Evolutionary conservation across 225 moss, liverwort and hornwort genomes (phyloP).

Genomic region (Straminergon stramineum): DNA sequence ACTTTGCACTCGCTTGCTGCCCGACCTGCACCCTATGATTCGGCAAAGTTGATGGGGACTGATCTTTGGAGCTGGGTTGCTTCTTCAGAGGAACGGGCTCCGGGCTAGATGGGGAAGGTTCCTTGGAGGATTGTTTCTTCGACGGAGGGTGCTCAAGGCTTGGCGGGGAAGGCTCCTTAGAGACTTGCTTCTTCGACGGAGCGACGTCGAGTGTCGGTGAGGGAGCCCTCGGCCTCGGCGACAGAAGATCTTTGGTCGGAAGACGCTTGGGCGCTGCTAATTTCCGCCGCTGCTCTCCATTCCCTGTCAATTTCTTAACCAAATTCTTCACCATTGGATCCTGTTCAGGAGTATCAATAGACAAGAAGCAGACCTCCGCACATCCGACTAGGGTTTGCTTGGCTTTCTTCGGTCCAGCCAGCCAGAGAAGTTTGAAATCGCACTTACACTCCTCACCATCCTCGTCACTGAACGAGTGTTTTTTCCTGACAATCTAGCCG

Average conservation of each 20-base stretch:
- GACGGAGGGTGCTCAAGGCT: neutral
- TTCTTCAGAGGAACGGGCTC: neutral
- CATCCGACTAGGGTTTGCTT: neutral
- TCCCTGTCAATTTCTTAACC: neutral
- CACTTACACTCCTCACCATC: constrained; percentile 18
- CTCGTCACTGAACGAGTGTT: neutral
- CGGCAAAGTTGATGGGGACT: neutral
- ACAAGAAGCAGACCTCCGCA: constrained; percentile 25
- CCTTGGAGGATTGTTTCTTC: neutral
- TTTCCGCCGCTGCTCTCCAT: neutral
- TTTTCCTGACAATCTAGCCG: neutral
- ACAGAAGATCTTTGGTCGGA: neutral
- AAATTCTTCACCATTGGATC: constrained; percentile 16
- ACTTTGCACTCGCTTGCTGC: neutral
- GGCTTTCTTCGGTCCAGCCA: constrained; percentile 10
- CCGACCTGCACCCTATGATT: neutral
- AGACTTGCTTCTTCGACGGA: neutral
- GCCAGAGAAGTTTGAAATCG: constrained; percentile 15
- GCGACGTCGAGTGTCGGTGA: neutral
- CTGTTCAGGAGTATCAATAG: neutral
- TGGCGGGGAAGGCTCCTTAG: neutral
- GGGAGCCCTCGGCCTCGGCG: neutral
- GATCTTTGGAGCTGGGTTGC: neutral
- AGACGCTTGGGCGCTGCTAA: neutral
- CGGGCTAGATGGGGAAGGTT: neutral